A percentile compares a stretch with the other conserved stretches of the same genome.
Evolutionary conservation across 1,139 yeast genomes (phyloP).

Genomic region (Saccharomycopsis hybrid): DNA sequence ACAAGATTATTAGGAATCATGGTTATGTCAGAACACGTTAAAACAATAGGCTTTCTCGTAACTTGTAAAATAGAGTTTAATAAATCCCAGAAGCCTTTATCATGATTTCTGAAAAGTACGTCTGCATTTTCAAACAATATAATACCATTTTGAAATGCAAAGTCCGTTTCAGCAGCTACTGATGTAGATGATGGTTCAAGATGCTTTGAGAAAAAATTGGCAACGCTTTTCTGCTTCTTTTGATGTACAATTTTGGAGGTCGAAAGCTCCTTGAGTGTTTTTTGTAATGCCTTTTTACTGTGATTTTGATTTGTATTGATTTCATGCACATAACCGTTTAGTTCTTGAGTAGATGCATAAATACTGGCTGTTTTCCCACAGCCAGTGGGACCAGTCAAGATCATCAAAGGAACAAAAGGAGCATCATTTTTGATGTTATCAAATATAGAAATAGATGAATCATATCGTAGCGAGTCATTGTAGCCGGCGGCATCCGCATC

Average conservation of each 20-base stretch:
- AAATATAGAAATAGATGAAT: not conserved
- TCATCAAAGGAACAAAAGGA: conserved; percentile 52
- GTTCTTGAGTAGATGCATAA: conserved; percentile 57
- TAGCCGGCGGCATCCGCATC: conserved; percentile 2
- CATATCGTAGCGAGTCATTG: not conserved
- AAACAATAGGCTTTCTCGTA: conserved; percentile 71
- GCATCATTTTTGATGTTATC: not conserved
- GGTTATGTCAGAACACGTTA: conserved; percentile 59
- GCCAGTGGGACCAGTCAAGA: conserved; percentile 68
- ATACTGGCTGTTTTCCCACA: conserved; percentile 76
- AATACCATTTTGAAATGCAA: conserved; percentile 53
- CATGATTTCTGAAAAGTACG: conserved; percentile 66
- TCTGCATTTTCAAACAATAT: conserved; percentile 86
- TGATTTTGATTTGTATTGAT: conserved; percentile 69
- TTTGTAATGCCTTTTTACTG: conserved; percentile 62
- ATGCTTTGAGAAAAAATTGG: conserved; percentile 22
- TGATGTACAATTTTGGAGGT: conserved; percentile 77
- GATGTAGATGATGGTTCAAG: not conserved
- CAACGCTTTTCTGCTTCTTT: conserved; percentile 23
- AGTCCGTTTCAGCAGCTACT: conserved; percentile 7
- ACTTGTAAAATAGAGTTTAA: conserved; percentile 56
- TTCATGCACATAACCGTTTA: conserved; percentile 75
- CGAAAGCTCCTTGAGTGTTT: conserved; percentile 67
- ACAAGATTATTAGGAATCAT: conserved; percentile 50
- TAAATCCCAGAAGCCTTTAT: conserved; percentile 73